phyloP scores from a whole-genome alignment of 352 stramenopile genomes.

The Phytophthora europaea region DNA sequence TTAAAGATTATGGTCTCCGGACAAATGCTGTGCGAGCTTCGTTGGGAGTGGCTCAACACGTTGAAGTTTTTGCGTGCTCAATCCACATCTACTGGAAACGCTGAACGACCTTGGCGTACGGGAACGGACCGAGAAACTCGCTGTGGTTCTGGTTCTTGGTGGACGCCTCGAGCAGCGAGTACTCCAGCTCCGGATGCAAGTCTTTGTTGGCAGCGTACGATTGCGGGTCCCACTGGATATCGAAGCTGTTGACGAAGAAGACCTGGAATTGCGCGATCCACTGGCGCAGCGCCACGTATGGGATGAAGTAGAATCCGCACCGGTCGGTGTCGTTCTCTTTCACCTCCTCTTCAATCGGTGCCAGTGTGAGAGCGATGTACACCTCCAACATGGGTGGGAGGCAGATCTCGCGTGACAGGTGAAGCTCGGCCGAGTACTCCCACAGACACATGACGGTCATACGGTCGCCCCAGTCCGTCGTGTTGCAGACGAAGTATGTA shows the following conservation, averaged over 20 bases:
- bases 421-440: conserved; percentile 69
- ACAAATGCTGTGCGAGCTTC: not conserved
- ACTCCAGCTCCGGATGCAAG: conserved; percentile 64
- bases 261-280: conserved; percentile 85
- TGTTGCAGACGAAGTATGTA: conserved; percentile 85
- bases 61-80: not conserved
- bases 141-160: conserved; percentile 80
- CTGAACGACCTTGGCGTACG: conserved; percentile 70
- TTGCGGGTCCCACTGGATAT: conserved; percentile 76
- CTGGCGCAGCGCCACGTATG: conserved; percentile 76
- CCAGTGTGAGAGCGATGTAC: conserved; percentile 66
- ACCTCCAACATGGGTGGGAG: conserved; percentile 83
- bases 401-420: conserved; percentile 66
- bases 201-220: conserved; percentile 74
- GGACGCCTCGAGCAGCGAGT: conserved; percentile 67
- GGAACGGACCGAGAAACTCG: conserved; percentile 79
- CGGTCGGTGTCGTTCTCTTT: conserved; percentile 81
- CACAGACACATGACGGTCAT: conserved; percentile 89
- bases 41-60: not conserved
- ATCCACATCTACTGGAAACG: conserved; percentile 37
- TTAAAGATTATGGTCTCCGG: not conserved
- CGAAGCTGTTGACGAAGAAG: conserved; percentile 89
- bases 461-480: conserved; percentile 82
- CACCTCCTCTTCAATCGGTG: conserved; percentile 60
- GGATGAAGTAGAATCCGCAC: conserved; percentile 89